A percentile compares a stretch with the other conserved stretches of the same genome.
These are phyloP conservation scores for Calonectria honghensis DNA, from an alignment of 2,329 filamentous ascomycete genomes.

Conservation along the genomic window DNA sequence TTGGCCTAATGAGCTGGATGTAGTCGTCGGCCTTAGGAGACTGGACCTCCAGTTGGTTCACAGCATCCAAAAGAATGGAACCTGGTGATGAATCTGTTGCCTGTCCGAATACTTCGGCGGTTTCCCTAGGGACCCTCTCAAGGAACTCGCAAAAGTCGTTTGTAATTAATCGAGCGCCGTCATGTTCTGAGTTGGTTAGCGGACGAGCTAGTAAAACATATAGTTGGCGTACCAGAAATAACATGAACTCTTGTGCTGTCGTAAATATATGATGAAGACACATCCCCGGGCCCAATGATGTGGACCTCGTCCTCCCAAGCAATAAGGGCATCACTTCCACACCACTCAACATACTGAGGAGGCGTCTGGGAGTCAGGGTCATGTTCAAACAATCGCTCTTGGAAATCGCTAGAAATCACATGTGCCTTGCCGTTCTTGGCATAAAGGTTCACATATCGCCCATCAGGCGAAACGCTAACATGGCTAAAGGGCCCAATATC, in stretches of 20 bases:
- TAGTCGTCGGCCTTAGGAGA: constrained; percentile 98
- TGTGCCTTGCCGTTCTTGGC: constrained; percentile 89
- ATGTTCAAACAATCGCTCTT: constrained; percentile 93
- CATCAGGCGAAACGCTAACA: constrained; percentile 92
- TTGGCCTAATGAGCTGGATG: constrained; percentile 92
- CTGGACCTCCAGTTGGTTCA: constrained; percentile 92
- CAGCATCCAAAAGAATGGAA: constrained; percentile 94
- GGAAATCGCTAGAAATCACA: constrained; percentile 96
- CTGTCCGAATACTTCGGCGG: constrained; percentile 91
- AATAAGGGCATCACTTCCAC: constrained; percentile 94
- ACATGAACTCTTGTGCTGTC: constrained; percentile 93
- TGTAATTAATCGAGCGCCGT: constrained; percentile 92
- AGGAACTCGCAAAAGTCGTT: constrained; percentile 98
- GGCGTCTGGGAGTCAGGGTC: constrained; percentile 89
- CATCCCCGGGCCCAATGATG: constrained; percentile 89
- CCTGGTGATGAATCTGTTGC: constrained; percentile 92
- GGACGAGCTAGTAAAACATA: not conserved
- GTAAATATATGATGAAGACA: constrained; percentile 87
- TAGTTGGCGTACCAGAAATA: constrained; percentile 78
- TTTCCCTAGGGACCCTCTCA: constrained; percentile 92
- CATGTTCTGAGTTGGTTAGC: constrained; percentile 71
- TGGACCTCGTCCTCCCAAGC: constrained; percentile 99
- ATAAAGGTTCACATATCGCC: constrained; percentile 90
- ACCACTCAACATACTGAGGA: constrained; percentile 95
- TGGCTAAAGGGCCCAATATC: constrained; percentile 95